Percentiles rank a stretch among this genome's conserved stretches.
phyloP scores from a whole-genome alignment of 2,329 filamentous ascomycete genomes.

The Tolypocladium nubicola region DNA sequence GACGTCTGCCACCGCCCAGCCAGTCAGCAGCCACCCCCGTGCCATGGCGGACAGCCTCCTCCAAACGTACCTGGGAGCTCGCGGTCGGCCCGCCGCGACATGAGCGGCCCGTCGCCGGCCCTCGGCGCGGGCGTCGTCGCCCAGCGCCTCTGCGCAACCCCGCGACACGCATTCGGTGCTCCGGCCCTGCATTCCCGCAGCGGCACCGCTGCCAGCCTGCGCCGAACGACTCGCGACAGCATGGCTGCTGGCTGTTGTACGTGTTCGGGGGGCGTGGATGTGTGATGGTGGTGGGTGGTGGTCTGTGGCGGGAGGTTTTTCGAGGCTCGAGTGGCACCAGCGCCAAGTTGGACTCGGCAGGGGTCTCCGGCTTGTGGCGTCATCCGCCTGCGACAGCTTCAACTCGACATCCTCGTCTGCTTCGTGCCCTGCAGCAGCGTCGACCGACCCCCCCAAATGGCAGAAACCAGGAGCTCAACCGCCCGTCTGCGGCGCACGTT shows the following conservation, averaged over 20 bases:
- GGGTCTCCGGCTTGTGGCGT: background rate
- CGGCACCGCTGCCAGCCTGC: constrained; percentile 12
- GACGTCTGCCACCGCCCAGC: constrained; percentile 20
- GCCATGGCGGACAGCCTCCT: background rate
- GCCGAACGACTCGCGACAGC: constrained; percentile 10
- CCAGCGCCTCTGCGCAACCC: constrained; percentile 29
- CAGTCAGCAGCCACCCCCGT: constrained; percentile 1
- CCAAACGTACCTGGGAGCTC: constrained; percentile 47
- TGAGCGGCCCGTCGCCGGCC: constrained; percentile 50
- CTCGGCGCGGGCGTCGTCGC: constrained; percentile 46
- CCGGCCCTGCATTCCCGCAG: constrained; percentile 9
- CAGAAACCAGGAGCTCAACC: constrained; percentile 16
- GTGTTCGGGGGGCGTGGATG: background rate
- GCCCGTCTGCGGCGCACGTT: constrained; percentile 68
- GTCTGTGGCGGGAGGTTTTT: constrained; percentile 1
- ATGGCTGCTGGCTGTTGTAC: constrained; percentile 1
- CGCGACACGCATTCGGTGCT: constrained; percentile 4
- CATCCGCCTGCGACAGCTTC: background rate
- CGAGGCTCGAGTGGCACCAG: background rate
- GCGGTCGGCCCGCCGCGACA: constrained; percentile 54
- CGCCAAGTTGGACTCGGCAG: background rate
- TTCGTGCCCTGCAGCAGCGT: background rate
- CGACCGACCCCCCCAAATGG: constrained; percentile 8
- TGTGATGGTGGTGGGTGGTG: background rate
- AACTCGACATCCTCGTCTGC: no score